Conservation (phyloP, 129 eudicot genomes). For the Arctium minus region DNA sequence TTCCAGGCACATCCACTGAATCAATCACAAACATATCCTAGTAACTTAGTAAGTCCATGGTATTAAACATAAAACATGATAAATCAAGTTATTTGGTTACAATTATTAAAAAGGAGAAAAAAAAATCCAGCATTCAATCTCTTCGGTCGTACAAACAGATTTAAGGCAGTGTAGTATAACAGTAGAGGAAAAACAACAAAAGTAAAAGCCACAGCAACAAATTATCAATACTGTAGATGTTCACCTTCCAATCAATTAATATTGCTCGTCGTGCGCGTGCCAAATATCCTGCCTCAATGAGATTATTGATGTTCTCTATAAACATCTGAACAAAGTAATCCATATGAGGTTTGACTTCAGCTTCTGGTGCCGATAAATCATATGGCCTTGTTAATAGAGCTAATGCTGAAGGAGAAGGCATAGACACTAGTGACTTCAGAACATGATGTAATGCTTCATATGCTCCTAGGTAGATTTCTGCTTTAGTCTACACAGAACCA, state of each 20-base stretch:
- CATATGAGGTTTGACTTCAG: constrained; percentile 46
- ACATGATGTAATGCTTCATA: constrained; percentile 65
- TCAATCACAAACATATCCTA: constrained; percentile 16
- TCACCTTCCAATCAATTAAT: constrained; percentile 90
- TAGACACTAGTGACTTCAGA: constrained; percentile 48
- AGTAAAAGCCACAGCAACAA: neutral
- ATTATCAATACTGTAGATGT: neutral
- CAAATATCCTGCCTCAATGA: constrained; percentile 61
- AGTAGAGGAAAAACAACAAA: neutral
- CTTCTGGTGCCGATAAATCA: constrained; percentile 17
- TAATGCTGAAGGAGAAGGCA: constrained; percentile 43
- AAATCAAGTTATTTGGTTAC: neutral
- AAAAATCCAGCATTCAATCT: neutral
- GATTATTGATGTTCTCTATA: constrained; percentile 51
- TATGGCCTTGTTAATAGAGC: constrained; percentile 33
- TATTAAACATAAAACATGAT: constrained; percentile 1
- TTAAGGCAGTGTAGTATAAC: neutral
- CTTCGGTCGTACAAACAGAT: neutral
- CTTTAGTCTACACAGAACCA: constrained; percentile 44
- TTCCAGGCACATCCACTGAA: constrained; percentile 93
- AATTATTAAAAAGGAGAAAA: neutral
- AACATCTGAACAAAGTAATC: constrained; percentile 58
- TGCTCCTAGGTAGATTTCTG: constrained; percentile 78
- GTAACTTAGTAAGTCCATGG: neutral
- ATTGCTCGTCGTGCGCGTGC: constrained; percentile 76